These are phyloP conservation scores for Cyberlindnera euphorbiiphila DNA, from an alignment of 805 yeast genomes.

Conservation along the genomic window DNA sequence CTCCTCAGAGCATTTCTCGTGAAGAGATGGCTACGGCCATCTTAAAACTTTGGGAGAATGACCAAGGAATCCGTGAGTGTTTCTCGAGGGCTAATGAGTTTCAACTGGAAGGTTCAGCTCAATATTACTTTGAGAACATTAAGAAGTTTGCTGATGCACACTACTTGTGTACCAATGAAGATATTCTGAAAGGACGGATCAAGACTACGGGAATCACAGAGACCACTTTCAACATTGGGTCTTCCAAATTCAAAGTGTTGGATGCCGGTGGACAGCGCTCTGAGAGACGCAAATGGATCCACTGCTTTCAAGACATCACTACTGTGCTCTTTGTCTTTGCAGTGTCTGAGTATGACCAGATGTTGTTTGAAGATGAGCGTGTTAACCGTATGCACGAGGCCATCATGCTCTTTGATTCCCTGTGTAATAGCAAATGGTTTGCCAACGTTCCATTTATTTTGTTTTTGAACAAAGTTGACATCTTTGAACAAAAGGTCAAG, in stretches of 20 bases:
- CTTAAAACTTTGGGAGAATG: constrained; percentile 61
- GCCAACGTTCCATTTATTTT: constrained; percentile 80
- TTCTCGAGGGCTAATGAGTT: constrained; percentile 64
- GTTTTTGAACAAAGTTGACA: constrained; percentile 84
- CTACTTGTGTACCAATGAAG: constrained; percentile 74
- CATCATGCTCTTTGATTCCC: constrained; percentile 73
- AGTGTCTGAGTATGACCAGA: constrained; percentile 88
- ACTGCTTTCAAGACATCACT: constrained; percentile 86
- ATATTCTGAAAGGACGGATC: constrained; percentile 84
- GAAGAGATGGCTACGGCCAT: constrained; percentile 71
- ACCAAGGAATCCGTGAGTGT: constrained; percentile 60
- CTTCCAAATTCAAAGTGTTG: constrained; percentile 65
- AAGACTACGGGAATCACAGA: constrained; percentile 96
- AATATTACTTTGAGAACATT: constrained; percentile 77
- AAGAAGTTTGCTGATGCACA: constrained; percentile 55
- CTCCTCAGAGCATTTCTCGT: constrained; percentile 30
- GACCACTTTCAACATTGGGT: constrained; percentile 66
- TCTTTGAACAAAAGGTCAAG: constrained; percentile 67
- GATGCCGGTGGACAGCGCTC: constrained; percentile 98
- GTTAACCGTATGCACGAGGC: constrained; percentile 93
- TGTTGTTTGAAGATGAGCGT: constrained; percentile 81
- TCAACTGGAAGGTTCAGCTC: constrained; percentile 80
- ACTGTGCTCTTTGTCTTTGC: constrained; percentile 87
- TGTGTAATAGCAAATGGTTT: constrained; percentile 86
- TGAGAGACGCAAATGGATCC: constrained; percentile 92